Evolutionary conservation across 345 rosid genomes (phyloP).

Genomic region (Murraya paniculata): DNA sequence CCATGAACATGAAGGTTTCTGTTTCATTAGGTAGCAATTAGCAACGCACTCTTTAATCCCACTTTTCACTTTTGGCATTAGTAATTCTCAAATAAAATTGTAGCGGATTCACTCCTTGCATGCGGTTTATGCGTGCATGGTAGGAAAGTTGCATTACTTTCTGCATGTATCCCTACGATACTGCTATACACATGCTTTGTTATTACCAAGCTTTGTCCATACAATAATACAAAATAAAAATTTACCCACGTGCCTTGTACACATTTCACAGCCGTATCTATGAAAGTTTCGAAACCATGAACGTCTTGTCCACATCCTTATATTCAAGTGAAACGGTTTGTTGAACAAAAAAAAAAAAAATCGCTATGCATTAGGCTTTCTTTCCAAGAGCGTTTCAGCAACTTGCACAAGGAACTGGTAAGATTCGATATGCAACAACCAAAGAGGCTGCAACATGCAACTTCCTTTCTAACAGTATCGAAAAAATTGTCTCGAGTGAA

Average conservation of each 20-base stretch:
- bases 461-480: background rate
- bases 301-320: background rate
- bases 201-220: background rate
- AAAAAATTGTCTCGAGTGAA: background rate
- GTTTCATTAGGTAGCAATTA: background rate
- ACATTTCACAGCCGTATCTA: background rate
- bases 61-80: background rate
- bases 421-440: background rate
- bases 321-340: background rate
- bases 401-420: too few relatives aligned
- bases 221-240: background rate
- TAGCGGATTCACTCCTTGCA: background rate
- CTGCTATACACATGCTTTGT: background rate
- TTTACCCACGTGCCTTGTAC: background rate
- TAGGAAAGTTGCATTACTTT: background rate
- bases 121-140: background rate
- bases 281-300: background rate
- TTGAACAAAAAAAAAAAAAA: too few relatives aligned
- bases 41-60: background rate
- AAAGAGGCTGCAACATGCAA: background rate
- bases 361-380: background rate
- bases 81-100: slow-evolving; percentile 24
- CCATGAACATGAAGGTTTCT: slow-evolving; percentile 27
- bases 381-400: too few relatives aligned
- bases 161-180: background rate